Evolutionary conservation across 202 grass and related monocot species (phyloP), one percentile per base, ranked within the genome.

Genomic region (Zoysia matrella): DNA sequence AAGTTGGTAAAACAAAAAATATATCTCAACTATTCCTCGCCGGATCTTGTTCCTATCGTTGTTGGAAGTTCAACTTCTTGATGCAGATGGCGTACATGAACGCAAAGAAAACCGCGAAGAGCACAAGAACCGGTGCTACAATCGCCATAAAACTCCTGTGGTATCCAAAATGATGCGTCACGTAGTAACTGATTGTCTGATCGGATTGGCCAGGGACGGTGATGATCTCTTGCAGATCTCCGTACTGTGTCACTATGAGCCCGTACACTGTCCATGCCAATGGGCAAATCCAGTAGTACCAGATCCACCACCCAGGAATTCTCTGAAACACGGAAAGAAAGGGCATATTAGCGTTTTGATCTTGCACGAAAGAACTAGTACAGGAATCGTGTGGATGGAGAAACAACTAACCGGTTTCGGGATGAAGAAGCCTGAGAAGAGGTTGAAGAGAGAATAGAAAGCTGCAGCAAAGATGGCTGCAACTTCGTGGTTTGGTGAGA

Each of bases 211-310:
- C 96, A 0, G 89, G 85, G 47, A 99, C 91, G 2, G 1, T 7
- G 52, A 99, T 99, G 4, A 1, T 1, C 1, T 77, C 70, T 44
- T 99, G 75, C 66, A 99, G 14, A 74, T 99, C 96, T 47, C 93
- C 93, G 1, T 99, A 99, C 12, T 99, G 96, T 58, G 92, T 99
- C 80, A 92, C 91, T 77, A 99, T 99, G 66, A 99, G 92, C 5
- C 96, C 96, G 66, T 99, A 99, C 39, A 99, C 96, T 36, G 96
- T 99, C 96, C 96, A 99, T 78, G 93, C 90, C 77, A 99, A 74
- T 69, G 96, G 96, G 65, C 96, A 99, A 72, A 92, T 92, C 96
- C 96, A 99, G 78, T 96, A 99, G 84, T 99, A 99, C 96, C 96
- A 99, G 67, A 99, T 82, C 96, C 96, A 99, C 96, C 96, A 99